Evolutionary conservation across 192 early-diverging fungal species (phyloP).

Genomic region (Linnemannia elongata): DNA sequence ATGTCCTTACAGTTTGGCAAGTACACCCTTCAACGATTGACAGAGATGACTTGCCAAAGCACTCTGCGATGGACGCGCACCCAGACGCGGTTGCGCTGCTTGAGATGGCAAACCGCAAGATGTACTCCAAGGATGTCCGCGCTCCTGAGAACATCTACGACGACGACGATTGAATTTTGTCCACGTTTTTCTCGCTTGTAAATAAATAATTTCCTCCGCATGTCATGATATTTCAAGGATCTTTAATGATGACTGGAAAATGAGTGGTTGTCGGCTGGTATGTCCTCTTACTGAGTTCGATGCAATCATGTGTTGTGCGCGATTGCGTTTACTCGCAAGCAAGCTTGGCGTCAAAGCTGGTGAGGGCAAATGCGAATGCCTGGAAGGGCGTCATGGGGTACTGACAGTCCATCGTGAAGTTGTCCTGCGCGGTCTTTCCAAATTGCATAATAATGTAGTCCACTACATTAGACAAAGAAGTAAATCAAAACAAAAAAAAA

Average conservation of each 20-base stretch:
- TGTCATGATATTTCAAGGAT: background rate
- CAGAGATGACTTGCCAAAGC: slow-evolving; percentile 56
- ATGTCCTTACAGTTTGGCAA: slow-evolving; percentile 69
- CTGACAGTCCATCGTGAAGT: slow-evolving; percentile 91
- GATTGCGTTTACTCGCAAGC: slow-evolving; percentile 80
- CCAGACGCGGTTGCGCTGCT: slow-evolving; percentile 78
- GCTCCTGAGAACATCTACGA: slow-evolving; percentile 56
- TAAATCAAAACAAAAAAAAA: background rate
- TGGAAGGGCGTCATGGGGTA: slow-evolving; percentile 92
- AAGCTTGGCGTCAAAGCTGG: slow-evolving; percentile 91
- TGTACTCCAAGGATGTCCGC: slow-evolving; percentile 76
- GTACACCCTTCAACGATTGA: slow-evolving; percentile 67
- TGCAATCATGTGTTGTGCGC: background rate
- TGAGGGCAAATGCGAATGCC: slow-evolving; percentile 91
- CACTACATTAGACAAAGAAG: slow-evolving; percentile 60
- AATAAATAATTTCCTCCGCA: background rate
- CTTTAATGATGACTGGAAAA: background rate
- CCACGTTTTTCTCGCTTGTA: background rate
- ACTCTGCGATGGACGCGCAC: slow-evolving; percentile 70
- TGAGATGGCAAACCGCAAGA: slow-evolving; percentile 78
- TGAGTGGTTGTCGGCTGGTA: background rate
- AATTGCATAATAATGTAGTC: slow-evolving; percentile 97
- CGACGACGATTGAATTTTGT: slow-evolving; percentile 22
- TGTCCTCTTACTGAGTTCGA: background rate
- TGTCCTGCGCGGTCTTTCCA: slow-evolving; percentile 80